phyloP scores from a whole-genome alignment of 371 early-diverging fungal species.

The Mucor racemosus region DNA sequence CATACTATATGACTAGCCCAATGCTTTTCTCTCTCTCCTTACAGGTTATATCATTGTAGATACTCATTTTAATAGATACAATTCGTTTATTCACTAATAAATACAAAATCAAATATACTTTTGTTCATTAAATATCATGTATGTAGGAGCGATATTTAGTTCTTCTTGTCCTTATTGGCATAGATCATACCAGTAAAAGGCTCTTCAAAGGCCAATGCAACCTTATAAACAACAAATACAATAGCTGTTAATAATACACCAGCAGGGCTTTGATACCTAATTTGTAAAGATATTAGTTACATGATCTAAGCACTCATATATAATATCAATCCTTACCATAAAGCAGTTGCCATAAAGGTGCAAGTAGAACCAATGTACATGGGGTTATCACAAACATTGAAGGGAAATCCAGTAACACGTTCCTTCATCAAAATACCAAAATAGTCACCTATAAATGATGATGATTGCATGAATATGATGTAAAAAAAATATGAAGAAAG shows the following conservation, averaged over 20 bases:
- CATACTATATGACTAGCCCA: slow-evolving; percentile 23
- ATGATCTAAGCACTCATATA: too few species aligned
- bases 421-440: slow-evolving; percentile 92
- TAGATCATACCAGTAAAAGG: slow-evolving; percentile 69
- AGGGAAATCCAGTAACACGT: slow-evolving; percentile 89
- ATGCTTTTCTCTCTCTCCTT: slow-evolving; percentile 15
- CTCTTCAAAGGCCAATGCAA: slow-evolving; percentile 84
- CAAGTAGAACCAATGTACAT: slow-evolving; percentile 95
- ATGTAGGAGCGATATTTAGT: slow-evolving; percentile 5
- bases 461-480: not conserved
- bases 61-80: not conserved
- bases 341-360: slow-evolving; percentile 82
- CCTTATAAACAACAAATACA: slow-evolving; percentile 74
- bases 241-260: slow-evolving; percentile 74
- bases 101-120: slow-evolving; percentile 10
- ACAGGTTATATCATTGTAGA: not conserved
- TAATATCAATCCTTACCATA: slow-evolving; percentile 63
- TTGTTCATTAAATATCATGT: not conserved
- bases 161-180: slow-evolving; percentile 60
- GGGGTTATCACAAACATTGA: slow-evolving; percentile 89
- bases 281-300: too few species aligned
- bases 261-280: slow-evolving; percentile 65
- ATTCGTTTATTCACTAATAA: not conserved
- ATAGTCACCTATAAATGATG: slow-evolving; percentile 75
- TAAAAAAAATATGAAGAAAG: not conserved